Base-by-base conservation (phyloP, 2,329 filamentous ascomycete species). In the Kalmusia sp. region DNA sequence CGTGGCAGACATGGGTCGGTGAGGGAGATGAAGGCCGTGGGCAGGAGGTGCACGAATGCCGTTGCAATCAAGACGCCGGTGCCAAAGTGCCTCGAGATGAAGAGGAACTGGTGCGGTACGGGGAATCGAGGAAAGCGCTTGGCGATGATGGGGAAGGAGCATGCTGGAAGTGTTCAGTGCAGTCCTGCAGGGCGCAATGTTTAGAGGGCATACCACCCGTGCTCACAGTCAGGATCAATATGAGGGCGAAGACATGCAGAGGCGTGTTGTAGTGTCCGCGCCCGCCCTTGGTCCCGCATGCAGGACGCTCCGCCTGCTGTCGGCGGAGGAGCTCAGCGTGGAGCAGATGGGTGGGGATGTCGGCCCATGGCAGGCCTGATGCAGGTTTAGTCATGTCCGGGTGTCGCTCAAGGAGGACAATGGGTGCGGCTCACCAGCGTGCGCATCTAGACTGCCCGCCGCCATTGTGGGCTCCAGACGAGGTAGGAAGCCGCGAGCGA, bases 201-300 rank as follows among this genome's bases (percentile, higher is more conserved):
- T 7, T 11, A 9, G 21, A 14, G 24, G 30, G 65, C 74, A 37
- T 62, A 80, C 82, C 80, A 54, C 79, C 70, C 44, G 81, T 84
- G 57, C 82, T 85, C 63, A 86, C 71, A 8, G 73, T 67, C 48
- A 87, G 76, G 54, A 87, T 84, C 44, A 86, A 73, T 48, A 85
- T 68, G 55, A 87, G 71, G n/a, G 84, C 84, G 61, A 80, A 77
- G 50, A 86, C 81, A 68, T 86, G 84, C 33, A 82, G 69, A 3
- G 78, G 72, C 19, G 82, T 81, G 65, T 85, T 84, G 66, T 87
- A 87, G 54, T 69, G 64, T 17, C 78, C 80, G 48, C 71, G 75
- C 12, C 55, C 65, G 21, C 72, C 69, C 37, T 76, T 77, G n/a
- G 80, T 82, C 22, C 82, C 83, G 67, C 84, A 86, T 37, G 71